These are phyloP conservation scores for Cyphellophora attinorum DNA, from an alignment of 2,329 filamentous ascomycete species.

Conservation along the genomic window DNA sequence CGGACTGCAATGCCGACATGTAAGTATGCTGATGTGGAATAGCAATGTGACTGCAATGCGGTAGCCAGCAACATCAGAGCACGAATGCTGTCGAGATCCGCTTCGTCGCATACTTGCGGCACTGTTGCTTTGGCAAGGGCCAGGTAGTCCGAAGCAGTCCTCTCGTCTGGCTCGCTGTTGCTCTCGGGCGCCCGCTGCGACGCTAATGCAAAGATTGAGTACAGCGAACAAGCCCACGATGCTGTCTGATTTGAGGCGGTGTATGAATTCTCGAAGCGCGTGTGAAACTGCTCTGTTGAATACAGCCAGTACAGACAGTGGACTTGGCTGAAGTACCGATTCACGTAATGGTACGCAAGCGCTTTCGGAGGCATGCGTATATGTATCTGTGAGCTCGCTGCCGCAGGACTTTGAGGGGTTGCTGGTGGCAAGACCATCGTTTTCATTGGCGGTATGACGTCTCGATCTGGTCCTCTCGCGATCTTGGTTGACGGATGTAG, in stretches of 20 bases:
- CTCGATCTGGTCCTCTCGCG: too few species aligned
- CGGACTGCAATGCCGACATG: conserved; percentile 1
- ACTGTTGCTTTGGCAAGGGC: conserved; percentile 1
- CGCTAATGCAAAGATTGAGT: conserved; percentile 1
- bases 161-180: neutral
- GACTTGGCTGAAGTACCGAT: neutral
- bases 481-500: neutral
- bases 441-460: conserved; percentile 2
- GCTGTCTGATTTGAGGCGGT: neutral
- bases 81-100: conserved; percentile 2
- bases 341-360: neutral
- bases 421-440: conserved; percentile 1
- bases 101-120: conserved; percentile 1
- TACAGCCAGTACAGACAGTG: conserved; percentile 3
- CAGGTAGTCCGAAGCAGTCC: conserved; percentile 1
- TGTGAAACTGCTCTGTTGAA: conserved; percentile 1
- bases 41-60: conserved; percentile 1
- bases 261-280: conserved; percentile 1
- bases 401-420: neutral
- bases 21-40: neutral
- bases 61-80: conserved; percentile 1
- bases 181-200: neutral
- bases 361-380: neutral
- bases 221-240: conserved; percentile 1
- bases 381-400: neutral